Conservation (phyloP, 2,329 filamentous ascomycete genomes). For the Metarhizium album region DNA sequence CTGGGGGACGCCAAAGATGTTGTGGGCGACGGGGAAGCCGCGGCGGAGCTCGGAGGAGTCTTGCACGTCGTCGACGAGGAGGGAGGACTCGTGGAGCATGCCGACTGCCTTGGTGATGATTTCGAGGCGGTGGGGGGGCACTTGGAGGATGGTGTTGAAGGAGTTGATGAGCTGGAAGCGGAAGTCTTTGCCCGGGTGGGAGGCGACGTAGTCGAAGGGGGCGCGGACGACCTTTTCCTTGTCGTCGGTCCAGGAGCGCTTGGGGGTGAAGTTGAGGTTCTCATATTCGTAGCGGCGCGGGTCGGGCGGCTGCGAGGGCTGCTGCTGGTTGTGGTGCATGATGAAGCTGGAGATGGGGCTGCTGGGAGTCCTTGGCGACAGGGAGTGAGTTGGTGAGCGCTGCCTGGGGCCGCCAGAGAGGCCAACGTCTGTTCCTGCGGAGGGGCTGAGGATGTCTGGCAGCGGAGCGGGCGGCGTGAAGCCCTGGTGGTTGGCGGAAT, state of each 20-base stretch:
- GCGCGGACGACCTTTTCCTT: slow-evolving; percentile 71
- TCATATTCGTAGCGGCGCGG: slow-evolving; percentile 42
- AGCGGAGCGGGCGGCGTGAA: slow-evolving; percentile 8
- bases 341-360: slow-evolving; percentile 9
- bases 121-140: slow-evolving; percentile 57
- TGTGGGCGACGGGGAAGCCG: slow-evolving; percentile 72
- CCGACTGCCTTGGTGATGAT: slow-evolving; percentile 71
- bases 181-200: slow-evolving; percentile 77
- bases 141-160: slow-evolving; percentile 72
- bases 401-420: slow-evolving; percentile 36
- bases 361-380: neutral
- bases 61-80: slow-evolving; percentile 82
- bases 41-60: slow-evolving; percentile 67
- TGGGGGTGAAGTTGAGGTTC: slow-evolving; percentile 41
- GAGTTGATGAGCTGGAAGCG: slow-evolving; percentile 67
- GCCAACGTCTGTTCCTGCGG: slow-evolving; percentile 52
- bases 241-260: slow-evolving; percentile 53
- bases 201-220: slow-evolving; percentile 71
- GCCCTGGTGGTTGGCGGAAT: too few relatives aligned
- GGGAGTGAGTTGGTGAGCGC: neutral
- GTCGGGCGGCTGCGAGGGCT: slow-evolving; percentile 32
- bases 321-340: slow-evolving; percentile 20
- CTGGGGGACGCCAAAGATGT: slow-evolving; percentile 75
- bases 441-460: slow-evolving; percentile 32
- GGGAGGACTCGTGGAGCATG: slow-evolving; percentile 76